Evolutionary conservation across 352 stramenopile species (phyloP), one percentile per base, ranked within the genome.

Genomic region (Phytophthora constricta): DNA sequence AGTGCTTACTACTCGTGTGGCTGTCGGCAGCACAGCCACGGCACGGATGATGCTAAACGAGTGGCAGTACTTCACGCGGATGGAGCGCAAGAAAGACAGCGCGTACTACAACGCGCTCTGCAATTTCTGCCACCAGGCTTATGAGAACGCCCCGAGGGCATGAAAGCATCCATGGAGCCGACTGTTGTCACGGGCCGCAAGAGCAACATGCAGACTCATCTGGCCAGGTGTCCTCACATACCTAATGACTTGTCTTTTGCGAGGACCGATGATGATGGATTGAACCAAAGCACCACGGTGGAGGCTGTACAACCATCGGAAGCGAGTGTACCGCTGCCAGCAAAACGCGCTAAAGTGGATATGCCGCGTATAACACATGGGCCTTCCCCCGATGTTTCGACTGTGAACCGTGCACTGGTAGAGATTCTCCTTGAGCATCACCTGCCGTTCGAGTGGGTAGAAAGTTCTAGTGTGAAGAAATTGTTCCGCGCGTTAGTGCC

Each of bases 131-230:
- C 80, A 91, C 46, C 70, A 82, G n/a, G 86, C 86, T 25, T 81
- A 77, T 5, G 79, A 89, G 20, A 76, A 65, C 27, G 82, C 77
- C 76, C 79, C 0, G 79, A 86, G 3, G 61, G 72, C 5, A 72
- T 89, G 58, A 84, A 84, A 43, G 37, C 53, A 22, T 73, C 69
- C 0, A 86, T 91, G 77, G 71, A 79, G 39, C 79, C 84, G 22
- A 76, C 76, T 22, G 69, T 90, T 49, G 76, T 94, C 39, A 87
- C 90, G 68, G 86, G 84, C 0, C 79, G 86, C 25, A 94, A 92
- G 62, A 81, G 80, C 50, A 94, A 92, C 66, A 94, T 94, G 86
- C 86, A 92, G 74, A 94, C 86, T 3, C 86, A 94, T 57, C 65
- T 92, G 68, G 72, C 82, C 73, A 91, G 89, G 70, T 94, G 86